Percentiles rank a stretch among this genome's conserved stretches.
These are phyloP conservation scores for Aspergillus sclerotiicarbonarius DNA, from an alignment of 495 filamentous ascomycete species.

Conservation along the genomic window DNA sequence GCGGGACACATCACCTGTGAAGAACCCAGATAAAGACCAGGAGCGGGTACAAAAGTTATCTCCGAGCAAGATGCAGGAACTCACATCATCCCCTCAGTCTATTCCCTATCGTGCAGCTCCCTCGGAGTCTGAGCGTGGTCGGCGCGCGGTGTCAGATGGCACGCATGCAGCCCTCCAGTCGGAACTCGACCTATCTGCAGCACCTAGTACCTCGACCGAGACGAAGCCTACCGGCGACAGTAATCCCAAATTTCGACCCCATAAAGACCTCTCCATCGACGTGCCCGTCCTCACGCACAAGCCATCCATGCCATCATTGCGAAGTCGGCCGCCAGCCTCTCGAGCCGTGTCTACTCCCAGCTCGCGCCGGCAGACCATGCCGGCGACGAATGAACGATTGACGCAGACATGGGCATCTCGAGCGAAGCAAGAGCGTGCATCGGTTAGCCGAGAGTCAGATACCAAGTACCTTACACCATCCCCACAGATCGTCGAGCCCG, in stretches of 20 bases:
- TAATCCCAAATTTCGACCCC: slow-evolving; percentile 20
- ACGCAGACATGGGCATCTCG: slow-evolving; percentile 40
- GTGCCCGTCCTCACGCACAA: slow-evolving; percentile 22
- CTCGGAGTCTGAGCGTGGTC: slow-evolving; percentile 23
- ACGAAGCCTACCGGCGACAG: slow-evolving; percentile 14
- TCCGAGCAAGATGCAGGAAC: slow-evolving; percentile 52
- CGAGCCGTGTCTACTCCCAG: slow-evolving; percentile 40
- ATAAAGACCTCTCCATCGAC: slow-evolving; percentile 28
- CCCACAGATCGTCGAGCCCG: slow-evolving; percentile 31
- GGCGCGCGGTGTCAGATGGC: slow-evolving; percentile 28
- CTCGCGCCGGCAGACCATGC: slow-evolving; percentile 24
- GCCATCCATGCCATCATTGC: slow-evolving; percentile 18
- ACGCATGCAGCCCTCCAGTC: slow-evolving; percentile 5
- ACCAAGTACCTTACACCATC: slow-evolving; percentile 30
- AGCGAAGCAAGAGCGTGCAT: slow-evolving; percentile 32
- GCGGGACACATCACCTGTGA: slow-evolving; percentile 16
- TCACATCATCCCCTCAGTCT: slow-evolving; percentile 55
- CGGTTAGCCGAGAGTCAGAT: slow-evolving; percentile 40
- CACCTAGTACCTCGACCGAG: slow-evolving; percentile 23
- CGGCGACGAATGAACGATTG: slow-evolving; percentile 30
- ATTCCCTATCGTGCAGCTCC: slow-evolving; percentile 40
- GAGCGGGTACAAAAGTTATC: slow-evolving; percentile 52
- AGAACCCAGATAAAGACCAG: slow-evolving; percentile 28
- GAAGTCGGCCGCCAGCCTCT: slow-evolving; percentile 33
- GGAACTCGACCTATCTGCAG: slow-evolving; percentile 13